These are phyloP conservation scores for Ceratopteris richardii DNA, from an alignment of 75 land plant species.

Conservation along the genomic window DNA sequence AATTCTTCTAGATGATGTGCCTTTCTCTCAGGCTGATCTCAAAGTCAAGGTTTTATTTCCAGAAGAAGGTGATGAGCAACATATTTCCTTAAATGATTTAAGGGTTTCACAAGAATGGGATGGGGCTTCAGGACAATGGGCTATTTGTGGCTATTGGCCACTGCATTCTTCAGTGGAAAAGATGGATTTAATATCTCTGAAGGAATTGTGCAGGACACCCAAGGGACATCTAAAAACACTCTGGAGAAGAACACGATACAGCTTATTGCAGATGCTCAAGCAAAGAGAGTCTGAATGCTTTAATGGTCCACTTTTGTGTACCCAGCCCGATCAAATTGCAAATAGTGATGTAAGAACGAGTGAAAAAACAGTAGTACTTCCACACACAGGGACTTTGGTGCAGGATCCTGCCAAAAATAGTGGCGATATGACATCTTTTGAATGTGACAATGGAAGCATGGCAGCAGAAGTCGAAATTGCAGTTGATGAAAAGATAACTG, in stretches of 20 bases:
- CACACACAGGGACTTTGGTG: too few relatives aligned
- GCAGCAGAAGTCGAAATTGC: too few relatives aligned
- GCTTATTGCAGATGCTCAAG: too few relatives aligned
- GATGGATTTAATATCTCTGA: neutral
- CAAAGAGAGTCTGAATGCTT: neutral
- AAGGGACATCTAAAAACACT: neutral
- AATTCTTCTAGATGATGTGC: slow-evolving; percentile 46
- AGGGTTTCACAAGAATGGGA: slow-evolving; percentile 68
- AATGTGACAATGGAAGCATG: too few relatives aligned
- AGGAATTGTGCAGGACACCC: neutral
- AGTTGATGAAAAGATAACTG: too few relatives aligned
- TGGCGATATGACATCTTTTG: too few relatives aligned
- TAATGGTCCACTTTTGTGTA: neutral
- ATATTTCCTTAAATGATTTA: slow-evolving; percentile 12
- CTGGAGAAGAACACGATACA: slow-evolving; percentile 1
- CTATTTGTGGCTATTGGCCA: slow-evolving; percentile 42
- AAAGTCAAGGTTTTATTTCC: slow-evolving; percentile 34
- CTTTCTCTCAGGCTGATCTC: slow-evolving; percentile 21
- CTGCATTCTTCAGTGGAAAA: neutral
- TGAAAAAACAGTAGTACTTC: too few relatives aligned
- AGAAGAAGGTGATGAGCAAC: slow-evolving; percentile 52
- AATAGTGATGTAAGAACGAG: too few relatives aligned
- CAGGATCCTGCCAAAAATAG: too few relatives aligned
- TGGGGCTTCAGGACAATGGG: slow-evolving; percentile 50
- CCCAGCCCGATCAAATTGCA: too few relatives aligned